Percentiles rank a stretch among this genome's conserved stretches.
Evolutionary conservation across 257 asterid genomes (phyloP).

Genomic region (Solanum peruvianum): DNA sequence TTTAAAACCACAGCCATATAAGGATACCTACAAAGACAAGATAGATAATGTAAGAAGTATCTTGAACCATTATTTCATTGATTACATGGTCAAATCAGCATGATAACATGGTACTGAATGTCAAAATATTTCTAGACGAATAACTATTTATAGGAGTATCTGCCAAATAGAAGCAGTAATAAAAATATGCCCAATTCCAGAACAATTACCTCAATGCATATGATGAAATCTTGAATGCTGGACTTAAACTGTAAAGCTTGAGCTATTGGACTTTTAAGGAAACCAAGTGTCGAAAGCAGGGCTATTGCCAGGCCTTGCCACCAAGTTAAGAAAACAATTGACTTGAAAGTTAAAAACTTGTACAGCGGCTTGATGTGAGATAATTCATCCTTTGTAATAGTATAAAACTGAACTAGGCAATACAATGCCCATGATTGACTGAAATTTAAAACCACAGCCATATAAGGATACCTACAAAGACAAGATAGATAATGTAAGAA

Average conservation of each 20-base stretch:
- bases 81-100: background rate
- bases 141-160: background rate
- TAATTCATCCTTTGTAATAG: constrained; percentile 77
- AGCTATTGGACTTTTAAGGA: constrained; percentile 76
- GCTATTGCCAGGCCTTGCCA: constrained; percentile 99
- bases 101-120: background rate
- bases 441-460: constrained; percentile 93
- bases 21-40: constrained; percentile 56
- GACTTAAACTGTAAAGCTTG: constrained; percentile 84
- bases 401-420: constrained; percentile 86
- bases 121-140: background rate
- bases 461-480: constrained; percentile 70
- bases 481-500: background rate
- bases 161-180: background rate
- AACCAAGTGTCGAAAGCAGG: constrained; percentile 63
- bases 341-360: constrained; percentile 92
- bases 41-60: background rate
- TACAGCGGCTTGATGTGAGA: constrained; percentile 90
- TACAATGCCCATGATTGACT: constrained; percentile 99
- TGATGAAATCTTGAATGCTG: constrained; percentile 82
- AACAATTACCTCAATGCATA: constrained; percentile 89
- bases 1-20: constrained; percentile 88
- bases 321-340: constrained; percentile 97
- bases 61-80: background rate
- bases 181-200: background rate